These are phyloP conservation scores for Rachicladosporium sp. DNA, from an alignment of 2,329 filamentous ascomycete species.

Conservation along the genomic window DNA sequence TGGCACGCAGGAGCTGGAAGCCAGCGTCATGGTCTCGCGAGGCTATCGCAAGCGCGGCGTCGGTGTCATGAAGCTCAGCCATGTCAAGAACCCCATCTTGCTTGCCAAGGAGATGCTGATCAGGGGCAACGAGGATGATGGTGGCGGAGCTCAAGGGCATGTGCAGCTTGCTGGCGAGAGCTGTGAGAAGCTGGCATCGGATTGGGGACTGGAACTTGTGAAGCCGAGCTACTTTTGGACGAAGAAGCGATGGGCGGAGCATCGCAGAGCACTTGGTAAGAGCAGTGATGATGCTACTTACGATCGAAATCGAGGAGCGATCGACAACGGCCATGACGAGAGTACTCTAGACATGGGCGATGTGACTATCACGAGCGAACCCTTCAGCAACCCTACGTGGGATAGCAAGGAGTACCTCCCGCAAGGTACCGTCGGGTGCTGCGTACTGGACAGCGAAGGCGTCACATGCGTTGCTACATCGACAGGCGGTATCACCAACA, in stretches of 20 bases:
- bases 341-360: no score
- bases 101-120: conserved; percentile 61
- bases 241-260: conserved; percentile 65
- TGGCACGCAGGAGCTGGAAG: conserved; percentile 76
- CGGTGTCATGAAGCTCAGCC: conserved; percentile 59
- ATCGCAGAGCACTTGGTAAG: conserved; percentile 46
- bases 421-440: conserved; percentile 74
- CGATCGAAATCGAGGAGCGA: no score
- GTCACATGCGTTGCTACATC: conserved; percentile 56
- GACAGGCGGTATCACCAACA: conserved; percentile 76
- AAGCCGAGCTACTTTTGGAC: conserved; percentile 67
- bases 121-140: conserved; percentile 49
- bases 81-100: conserved; percentile 65
- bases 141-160: conserved; percentile 53
- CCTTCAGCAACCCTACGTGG: conserved; percentile 35
- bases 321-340: no score
- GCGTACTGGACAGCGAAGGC: conserved; percentile 66
- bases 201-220: conserved; percentile 60
- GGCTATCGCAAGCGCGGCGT: conserved; percentile 64
- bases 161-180: conserved; percentile 55
- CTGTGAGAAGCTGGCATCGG: conserved; percentile 54
- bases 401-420: conserved; percentile 55
- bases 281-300: conserved; percentile 18
- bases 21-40: conserved; percentile 70
- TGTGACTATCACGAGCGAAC: conserved; percentile 1